These are phyloP conservation scores for Hypoxylon sp. DNA, from an alignment of 2,329 filamentous ascomycete species.

Conservation along the genomic window DNA sequence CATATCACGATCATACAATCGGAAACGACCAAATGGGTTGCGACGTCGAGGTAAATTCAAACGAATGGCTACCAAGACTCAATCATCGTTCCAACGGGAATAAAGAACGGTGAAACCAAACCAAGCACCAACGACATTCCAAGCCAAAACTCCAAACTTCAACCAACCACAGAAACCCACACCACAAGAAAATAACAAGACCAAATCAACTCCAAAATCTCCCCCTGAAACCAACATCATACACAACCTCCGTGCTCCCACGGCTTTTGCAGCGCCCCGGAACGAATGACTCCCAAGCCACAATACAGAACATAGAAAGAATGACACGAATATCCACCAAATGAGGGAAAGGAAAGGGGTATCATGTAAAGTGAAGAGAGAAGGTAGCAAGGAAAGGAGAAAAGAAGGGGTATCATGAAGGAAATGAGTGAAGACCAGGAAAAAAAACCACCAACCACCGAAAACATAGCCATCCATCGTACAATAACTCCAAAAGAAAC, in stretches of 20 bases:
- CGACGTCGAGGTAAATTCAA: slow-evolving; percentile 14
- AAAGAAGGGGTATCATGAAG: no score
- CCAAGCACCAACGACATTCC: neutral
- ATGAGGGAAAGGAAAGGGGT: slow-evolving; percentile 2
- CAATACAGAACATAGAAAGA: neutral
- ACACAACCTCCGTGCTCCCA: slow-evolving; percentile 6
- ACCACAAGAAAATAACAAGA: slow-evolving; percentile 2
- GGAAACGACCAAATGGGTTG: neutral
- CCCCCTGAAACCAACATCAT: neutral
- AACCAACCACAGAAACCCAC: neutral
- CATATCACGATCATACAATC: neutral
- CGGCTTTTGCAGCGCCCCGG: slow-evolving; percentile 26
- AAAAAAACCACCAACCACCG: neutral
- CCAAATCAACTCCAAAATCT: neutral
- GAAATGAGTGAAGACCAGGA: no score
- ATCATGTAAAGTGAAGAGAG: neutral
- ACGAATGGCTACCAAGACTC: slow-evolving; percentile 10
- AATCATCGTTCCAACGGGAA: slow-evolving; percentile 2
- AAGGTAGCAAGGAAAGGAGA: neutral
- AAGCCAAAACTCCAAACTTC: slow-evolving; percentile 6
- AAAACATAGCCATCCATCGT: no score
- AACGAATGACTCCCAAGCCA: slow-evolving; percentile 8
- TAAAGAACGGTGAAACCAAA: neutral
- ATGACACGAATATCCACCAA: neutral
- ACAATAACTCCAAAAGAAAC: slow-evolving; percentile 2